Evolutionary conservation across 2,329 filamentous ascomycete genomes (phyloP).

Genomic region (Parasarocladium wereldwijsianum): DNA sequence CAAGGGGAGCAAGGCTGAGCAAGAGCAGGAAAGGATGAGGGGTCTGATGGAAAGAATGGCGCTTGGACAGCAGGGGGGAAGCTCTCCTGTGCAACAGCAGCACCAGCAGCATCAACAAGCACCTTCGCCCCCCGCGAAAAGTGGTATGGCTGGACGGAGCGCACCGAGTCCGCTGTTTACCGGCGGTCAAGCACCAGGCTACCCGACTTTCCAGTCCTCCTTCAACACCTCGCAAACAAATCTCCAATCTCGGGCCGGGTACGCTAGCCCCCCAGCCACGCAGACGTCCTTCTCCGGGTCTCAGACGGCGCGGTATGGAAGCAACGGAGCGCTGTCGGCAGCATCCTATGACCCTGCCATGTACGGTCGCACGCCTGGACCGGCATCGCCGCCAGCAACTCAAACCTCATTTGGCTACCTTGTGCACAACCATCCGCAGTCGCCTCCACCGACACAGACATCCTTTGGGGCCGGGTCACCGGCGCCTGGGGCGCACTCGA

Average conservation of each 20-base stretch:
- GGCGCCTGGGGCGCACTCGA: conserved; percentile 42
- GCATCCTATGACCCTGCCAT: conserved; percentile 40
- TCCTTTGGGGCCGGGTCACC: conserved; percentile 25
- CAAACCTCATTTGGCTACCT: conserved; percentile 35
- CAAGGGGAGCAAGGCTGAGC: conserved; percentile 50
- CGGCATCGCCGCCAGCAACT: conserved; percentile 48
- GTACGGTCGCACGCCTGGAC: conserved; percentile 41
- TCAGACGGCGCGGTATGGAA: conserved; percentile 4
- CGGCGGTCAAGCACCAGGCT: conserved; percentile 28
- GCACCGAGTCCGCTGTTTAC: conserved; percentile 35
- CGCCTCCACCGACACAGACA: conserved; percentile 44
- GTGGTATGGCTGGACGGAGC: too few relatives aligned
- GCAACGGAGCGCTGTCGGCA: conserved; percentile 2
- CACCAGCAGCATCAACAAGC: conserved; percentile 8
- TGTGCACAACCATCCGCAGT: conserved; percentile 26
- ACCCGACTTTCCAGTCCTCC: too few relatives aligned
- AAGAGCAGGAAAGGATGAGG: conserved; percentile 75
- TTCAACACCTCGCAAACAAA: too few relatives aligned
- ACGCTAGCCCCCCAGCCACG: conserved; percentile 23
- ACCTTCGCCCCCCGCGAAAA: too few relatives aligned
- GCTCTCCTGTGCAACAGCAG: conserved; percentile 17
- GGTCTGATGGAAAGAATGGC: conserved; percentile 94
- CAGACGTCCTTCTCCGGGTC: conserved; percentile 30
- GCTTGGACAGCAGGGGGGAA: conserved; percentile 45
- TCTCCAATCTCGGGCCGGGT: too few relatives aligned